Base-by-base conservation (phyloP, 441 rosid species). In the Pelargonium australe region DNA sequence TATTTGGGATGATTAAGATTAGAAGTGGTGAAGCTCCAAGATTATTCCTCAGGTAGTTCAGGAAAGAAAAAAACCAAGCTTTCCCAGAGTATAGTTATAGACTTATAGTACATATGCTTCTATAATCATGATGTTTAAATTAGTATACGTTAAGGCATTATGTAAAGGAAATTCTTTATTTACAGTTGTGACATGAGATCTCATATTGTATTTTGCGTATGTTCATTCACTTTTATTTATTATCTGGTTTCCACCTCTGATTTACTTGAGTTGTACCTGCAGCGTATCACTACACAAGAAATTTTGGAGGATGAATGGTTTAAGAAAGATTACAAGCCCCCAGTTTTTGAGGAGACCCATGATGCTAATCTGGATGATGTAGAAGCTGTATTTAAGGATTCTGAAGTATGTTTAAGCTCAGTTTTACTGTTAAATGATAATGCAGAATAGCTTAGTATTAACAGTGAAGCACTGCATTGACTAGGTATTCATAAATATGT, bases 271-370 rank as follows among this genome's bases (percentile, higher is more conserved):
- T 71, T 75, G 31, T 69, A 47, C 2, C 73, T 40, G 72, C 89
- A 94, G 97, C 96, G 97, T 44, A 80, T 94, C 60, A 85, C 88
- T 1, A 70, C 85, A 47, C 86, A 91, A 13, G 97, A 91, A 80
- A 86, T 88, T 70, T 80, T 94, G 73, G 89, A 84, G 82, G 91
- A 94, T 79, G 91, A 85, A 82, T 94, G 99, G 99, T 91, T 91
- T 74, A 88, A 84, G 76, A 89, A 83, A 81, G 91, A 70, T 77
- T 91, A 87, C 68, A 87, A 86, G 79, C 86, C 90, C 9, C 86
- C 99, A 2, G 81, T 87, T 28, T 94, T 91, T 53, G 84, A 85
- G 73, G 96, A 94, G 81, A 88, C 82, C 55, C 83, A 83, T 66
- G 80, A 85, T 66, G 76, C 92, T 62, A 90, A 83, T 78, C 80